These are phyloP conservation scores for Suzukiozyma palmioleophila DNA, from an alignment of 1,139 yeast species.

Conservation along the genomic window DNA sequence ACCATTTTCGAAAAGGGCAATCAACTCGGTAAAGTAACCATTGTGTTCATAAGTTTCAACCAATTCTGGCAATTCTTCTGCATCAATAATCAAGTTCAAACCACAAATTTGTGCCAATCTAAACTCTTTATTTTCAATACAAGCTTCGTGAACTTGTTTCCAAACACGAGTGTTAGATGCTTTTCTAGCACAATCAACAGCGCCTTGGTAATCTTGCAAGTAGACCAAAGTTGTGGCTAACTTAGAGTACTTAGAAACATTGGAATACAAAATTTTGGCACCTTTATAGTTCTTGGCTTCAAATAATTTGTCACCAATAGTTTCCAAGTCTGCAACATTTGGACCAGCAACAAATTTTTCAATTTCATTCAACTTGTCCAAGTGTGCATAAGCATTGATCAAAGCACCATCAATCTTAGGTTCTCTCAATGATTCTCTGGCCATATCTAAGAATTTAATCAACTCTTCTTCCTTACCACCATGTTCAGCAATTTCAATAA, in stretches of 20 bases:
- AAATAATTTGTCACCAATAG: slow-evolving; percentile 88
- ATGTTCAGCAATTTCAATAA: slow-evolving; percentile 91
- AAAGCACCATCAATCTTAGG: slow-evolving; percentile 90
- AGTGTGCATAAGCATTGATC: slow-evolving; percentile 79
- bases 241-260: slow-evolving; percentile 90
- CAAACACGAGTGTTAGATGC: slow-evolving; percentile 92
- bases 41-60: slow-evolving; percentile 82
- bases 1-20: slow-evolving; percentile 92
- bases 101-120: slow-evolving; percentile 98
- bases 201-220: slow-evolving; percentile 88
- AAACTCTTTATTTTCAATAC: slow-evolving; percentile 93
- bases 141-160: slow-evolving; percentile 97
- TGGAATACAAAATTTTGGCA: slow-evolving; percentile 82
- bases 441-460: slow-evolving; percentile 83
- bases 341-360: slow-evolving; percentile 81
- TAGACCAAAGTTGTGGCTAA: slow-evolving; percentile 93
- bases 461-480: slow-evolving; percentile 96
- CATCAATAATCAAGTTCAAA: slow-evolving; percentile 91
- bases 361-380: slow-evolving; percentile 73
- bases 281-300: slow-evolving; percentile 84
- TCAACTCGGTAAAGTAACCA: slow-evolving; percentile 90
- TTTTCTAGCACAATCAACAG: slow-evolving; percentile 98
- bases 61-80: slow-evolving; percentile 91
- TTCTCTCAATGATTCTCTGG: slow-evolving; percentile 90
- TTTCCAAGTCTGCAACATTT: slow-evolving; percentile 89